A percentile compares a stretch with the other conserved stretches of the same genome.
phyloP scores from a whole-genome alignment of 2,329 filamentous ascomycete genomes.

The Talaromyces sp. region DNA sequence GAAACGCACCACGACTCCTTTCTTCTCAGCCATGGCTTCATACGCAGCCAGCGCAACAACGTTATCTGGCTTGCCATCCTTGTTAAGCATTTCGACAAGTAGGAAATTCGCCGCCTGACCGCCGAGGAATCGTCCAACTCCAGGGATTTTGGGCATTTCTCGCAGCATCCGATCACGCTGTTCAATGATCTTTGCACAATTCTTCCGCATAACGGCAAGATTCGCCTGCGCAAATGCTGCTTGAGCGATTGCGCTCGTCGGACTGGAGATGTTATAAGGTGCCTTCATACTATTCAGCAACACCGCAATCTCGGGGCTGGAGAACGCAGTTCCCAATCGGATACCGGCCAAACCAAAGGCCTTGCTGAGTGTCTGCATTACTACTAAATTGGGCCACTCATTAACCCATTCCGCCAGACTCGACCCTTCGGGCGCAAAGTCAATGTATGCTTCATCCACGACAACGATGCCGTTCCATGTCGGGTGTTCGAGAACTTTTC shows the following conservation, averaged over 20 bases:
- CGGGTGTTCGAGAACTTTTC: conserved; percentile 70
- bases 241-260: conserved; percentile 74
- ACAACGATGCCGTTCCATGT: conserved; percentile 94
- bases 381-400: conserved; percentile 91
- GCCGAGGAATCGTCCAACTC: conserved; percentile 75
- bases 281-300: conserved; percentile 91
- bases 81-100: conserved; percentile 79
- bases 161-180: conserved; percentile 72
- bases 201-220: conserved; percentile 64
- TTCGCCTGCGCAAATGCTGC: conserved; percentile 65
- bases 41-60: conserved; percentile 72
- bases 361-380: conserved; percentile 98
- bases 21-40: conserved; percentile 73
- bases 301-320: conserved; percentile 65
- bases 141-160: conserved; percentile 68
- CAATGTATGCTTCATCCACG: conserved; percentile 93
- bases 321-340: conserved; percentile 79
- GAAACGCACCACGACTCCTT: conserved; percentile 89
- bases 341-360: conserved; percentile 95
- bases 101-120: conserved; percentile 83
- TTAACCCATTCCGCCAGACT: conserved; percentile 87
- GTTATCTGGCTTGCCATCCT: conserved; percentile 70
- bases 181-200: conserved; percentile 63
- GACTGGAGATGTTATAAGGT: conserved; percentile 90
- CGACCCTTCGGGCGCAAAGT: conserved; percentile 74